Percentiles rank a stretch among this genome's conserved stretches.
Evolutionary conservation across 2,329 filamentous ascomycete species (phyloP).

Genomic region (Phyllachora maydis): DNA sequence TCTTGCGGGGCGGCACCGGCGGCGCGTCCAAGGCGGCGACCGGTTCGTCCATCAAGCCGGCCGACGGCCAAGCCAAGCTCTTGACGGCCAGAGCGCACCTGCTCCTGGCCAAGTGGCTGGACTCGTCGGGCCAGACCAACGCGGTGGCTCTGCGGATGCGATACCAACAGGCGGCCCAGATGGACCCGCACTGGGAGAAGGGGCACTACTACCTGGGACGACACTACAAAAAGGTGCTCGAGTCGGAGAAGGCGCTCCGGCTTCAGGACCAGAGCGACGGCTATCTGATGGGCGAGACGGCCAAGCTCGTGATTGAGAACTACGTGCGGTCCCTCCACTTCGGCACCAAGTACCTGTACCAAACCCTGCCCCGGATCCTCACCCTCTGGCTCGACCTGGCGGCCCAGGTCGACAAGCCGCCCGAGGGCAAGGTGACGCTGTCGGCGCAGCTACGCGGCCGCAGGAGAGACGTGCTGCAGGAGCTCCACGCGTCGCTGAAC

Average conservation of each 20-base stretch:
- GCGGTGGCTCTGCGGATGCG: slow-evolving; percentile 58
- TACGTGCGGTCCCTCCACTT: slow-evolving; percentile 72
- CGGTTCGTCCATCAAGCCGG: slow-evolving; percentile 28
- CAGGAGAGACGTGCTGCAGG: slow-evolving; percentile 43
- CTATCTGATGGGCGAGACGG: slow-evolving; percentile 62
- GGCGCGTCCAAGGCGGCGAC: slow-evolving; percentile 66
- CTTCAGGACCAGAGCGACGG: slow-evolving; percentile 57
- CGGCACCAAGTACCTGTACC: slow-evolving; percentile 89
- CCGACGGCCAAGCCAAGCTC: slow-evolving; percentile 31
- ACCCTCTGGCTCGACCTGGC: slow-evolving; percentile 92
- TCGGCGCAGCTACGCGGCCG: slow-evolving; percentile 29
- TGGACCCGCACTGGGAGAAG: slow-evolving; percentile 67
- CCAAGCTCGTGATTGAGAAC: slow-evolving; percentile 82
- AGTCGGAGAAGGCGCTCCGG: slow-evolving; percentile 65
- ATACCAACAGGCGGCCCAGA: slow-evolving; percentile 65
- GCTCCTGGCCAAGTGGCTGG: slow-evolving; percentile 89
- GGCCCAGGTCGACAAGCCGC: slow-evolving; percentile 45
- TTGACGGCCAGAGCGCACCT: slow-evolving; percentile 65
- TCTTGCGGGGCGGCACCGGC: too few relatives aligned
- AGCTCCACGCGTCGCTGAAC: slow-evolving; percentile 53
- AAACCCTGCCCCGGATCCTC: slow-evolving; percentile 76
- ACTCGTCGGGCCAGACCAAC: slow-evolving; percentile 83
- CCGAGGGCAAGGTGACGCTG: slow-evolving; percentile 30
- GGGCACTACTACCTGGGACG: slow-evolving; percentile 93
- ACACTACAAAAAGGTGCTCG: slow-evolving; percentile 90